A percentile compares a stretch with the other conserved stretches of the same genome.
phyloP scores from a whole-genome alignment of 2,329 filamentous ascomycete species.

The Pseudonectria buxi region DNA sequence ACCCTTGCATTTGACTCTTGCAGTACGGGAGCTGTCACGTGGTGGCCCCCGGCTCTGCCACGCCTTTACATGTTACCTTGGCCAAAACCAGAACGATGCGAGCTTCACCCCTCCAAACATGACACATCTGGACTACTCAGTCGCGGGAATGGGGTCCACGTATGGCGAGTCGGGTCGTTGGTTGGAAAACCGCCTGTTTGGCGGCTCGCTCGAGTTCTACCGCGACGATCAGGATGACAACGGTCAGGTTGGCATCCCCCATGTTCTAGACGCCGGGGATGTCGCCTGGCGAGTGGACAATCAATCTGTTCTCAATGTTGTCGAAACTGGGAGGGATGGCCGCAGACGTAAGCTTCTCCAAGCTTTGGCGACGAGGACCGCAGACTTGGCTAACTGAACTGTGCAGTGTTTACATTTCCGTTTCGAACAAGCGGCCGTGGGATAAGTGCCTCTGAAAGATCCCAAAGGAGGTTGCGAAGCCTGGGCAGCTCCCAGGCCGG shows the following conservation, averaged over 20 bases:
- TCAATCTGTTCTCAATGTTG: not conserved
- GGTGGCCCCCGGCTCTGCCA: too few relatives aligned
- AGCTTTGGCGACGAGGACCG: too few relatives aligned
- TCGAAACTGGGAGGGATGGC: slow-evolving; percentile 1
- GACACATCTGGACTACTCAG: slow-evolving; percentile 2
- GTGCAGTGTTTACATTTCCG: not conserved
- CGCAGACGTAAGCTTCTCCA: not conserved
- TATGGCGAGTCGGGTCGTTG: slow-evolving; percentile 6
- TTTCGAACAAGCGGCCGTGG: not conserved
- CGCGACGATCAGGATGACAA: slow-evolving; percentile 2
- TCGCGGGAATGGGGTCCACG: too few relatives aligned
- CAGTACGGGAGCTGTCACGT: too few relatives aligned
- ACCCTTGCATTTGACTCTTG: too few relatives aligned
- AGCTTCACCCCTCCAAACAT: slow-evolving; percentile 3
- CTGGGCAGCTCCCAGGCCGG: not conserved
- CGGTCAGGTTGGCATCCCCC: slow-evolving; percentile 3
- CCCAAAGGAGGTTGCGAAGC: not conserved
- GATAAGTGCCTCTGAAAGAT: not conserved
- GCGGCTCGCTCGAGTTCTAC: slow-evolving; percentile 7
- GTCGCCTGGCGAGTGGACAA: not conserved
- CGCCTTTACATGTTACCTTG: slow-evolving; percentile 5
- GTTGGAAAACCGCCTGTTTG: slow-evolving; percentile 5
- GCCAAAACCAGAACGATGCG: not conserved
- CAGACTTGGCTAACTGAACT: not conserved
- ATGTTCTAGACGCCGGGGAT: slow-evolving; percentile 1